Evolutionary conservation across 305 asterid species (phyloP).

Genomic region (Solanum aculeatissimum): DNA sequence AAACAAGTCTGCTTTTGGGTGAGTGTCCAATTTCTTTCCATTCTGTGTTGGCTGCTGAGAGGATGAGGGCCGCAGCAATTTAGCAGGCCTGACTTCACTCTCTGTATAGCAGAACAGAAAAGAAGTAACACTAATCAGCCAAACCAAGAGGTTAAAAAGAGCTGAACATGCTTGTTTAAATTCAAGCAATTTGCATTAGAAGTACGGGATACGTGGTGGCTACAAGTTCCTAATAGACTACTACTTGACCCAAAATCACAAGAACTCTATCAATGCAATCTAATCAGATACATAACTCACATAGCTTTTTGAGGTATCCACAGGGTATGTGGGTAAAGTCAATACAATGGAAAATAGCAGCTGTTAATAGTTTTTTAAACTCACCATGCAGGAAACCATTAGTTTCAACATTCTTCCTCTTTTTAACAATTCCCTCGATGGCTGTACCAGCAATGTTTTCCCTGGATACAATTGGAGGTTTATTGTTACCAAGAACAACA

Average conservation of each 20-base stretch:
- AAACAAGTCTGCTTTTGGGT: constrained; percentile 16
- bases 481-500: not conserved
- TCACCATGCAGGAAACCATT: constrained; percentile 34
- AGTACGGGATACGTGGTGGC: not conserved
- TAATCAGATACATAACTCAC: not conserved
- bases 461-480: not conserved
- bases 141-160: constrained; percentile 7
- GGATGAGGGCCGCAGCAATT: constrained; percentile 30
- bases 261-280: not conserved
- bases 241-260: not conserved
- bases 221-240: not conserved
- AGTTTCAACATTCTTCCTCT: constrained; percentile 16
- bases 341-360: not conserved
- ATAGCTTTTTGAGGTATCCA: not conserved
- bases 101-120: constrained; percentile 29
- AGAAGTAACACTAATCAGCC: constrained; percentile 26
- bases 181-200: constrained; percentile 1
- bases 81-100: constrained; percentile 43
- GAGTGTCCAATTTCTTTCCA: constrained; percentile 40
- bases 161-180: constrained; percentile 7
- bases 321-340: not conserved
- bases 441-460: constrained; percentile 2
- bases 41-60: constrained; percentile 33
- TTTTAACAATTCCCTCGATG: constrained; percentile 12
- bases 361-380: constrained; percentile 12